These are phyloP conservation scores for Globisporangium cederbergense DNA, from an alignment of 352 stramenopile species.

Conservation along the genomic window DNA sequence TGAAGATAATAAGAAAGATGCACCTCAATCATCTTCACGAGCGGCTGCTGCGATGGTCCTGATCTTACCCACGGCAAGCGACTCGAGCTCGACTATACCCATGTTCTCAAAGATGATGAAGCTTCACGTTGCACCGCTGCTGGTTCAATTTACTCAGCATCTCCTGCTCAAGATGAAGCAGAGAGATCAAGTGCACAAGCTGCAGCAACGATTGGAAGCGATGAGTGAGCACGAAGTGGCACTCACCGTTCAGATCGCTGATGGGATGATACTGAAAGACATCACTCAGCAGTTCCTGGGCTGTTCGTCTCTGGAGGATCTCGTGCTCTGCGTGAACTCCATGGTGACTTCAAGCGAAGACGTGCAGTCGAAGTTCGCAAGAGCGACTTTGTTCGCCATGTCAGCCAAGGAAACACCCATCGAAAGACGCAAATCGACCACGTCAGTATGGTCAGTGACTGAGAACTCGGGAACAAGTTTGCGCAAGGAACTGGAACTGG, in stretches of 20 bases:
- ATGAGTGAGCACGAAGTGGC: not conserved
- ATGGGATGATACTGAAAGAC: not conserved
- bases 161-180: conserved; percentile 3
- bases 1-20: not conserved
- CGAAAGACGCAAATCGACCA: not conserved
- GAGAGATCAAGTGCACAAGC: not conserved
- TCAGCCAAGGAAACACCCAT: not conserved
- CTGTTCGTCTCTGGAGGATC: conserved; percentile 11
- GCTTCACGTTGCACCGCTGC: conserved; percentile 6
- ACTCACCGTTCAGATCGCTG: not conserved
- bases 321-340: conserved; percentile 13
- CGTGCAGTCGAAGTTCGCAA: not conserved
- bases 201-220: conserved; percentile 2
- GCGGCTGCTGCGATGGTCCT: conserved; percentile 9
- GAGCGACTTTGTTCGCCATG: conserved; percentile 4
- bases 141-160: conserved; percentile 7
- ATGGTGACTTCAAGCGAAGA: conserved; percentile 2
- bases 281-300: not conserved
- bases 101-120: not conserved
- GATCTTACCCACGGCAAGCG: not conserved
- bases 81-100: not conserved
- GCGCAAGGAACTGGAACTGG: not conserved
- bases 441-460: conserved; percentile 4
- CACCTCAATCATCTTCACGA: not conserved
- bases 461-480: not conserved